phyloP scores from a whole-genome alignment of 2,329 filamentous ascomycete genomes.

The Diaporthe citrichinensis region DNA sequence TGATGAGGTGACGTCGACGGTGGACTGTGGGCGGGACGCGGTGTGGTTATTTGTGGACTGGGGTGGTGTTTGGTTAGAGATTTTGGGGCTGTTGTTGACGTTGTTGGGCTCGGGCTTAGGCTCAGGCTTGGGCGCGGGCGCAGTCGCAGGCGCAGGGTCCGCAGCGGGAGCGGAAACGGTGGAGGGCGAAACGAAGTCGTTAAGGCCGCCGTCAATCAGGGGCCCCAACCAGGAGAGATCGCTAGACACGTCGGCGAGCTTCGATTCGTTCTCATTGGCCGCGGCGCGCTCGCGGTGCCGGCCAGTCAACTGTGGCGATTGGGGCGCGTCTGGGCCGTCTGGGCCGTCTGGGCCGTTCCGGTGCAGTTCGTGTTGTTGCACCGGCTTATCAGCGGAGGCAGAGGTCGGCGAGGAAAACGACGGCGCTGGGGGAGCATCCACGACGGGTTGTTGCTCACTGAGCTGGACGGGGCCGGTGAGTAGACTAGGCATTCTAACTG shows the following conservation, averaged over 20 bases:
- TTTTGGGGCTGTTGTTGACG: conserved; percentile 40
- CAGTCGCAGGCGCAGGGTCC: background rate
- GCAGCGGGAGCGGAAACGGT: conserved; percentile 26
- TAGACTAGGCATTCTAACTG: conserved; percentile 20
- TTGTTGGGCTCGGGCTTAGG: background rate
- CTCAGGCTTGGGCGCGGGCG: background rate
- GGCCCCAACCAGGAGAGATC: conserved; percentile 56
- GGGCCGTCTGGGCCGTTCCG: conserved; percentile 15
- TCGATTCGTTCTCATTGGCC: conserved; percentile 48
- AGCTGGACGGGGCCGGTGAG: conserved; percentile 23
- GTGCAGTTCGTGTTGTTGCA: background rate
- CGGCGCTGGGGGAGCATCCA: background rate
- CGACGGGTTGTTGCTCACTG: background rate
- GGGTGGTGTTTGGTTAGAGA: conserved; percentile 40
- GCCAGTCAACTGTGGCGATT: conserved; percentile 31
- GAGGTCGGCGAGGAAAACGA: conserved; percentile 7
- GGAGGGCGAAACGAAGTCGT: conserved; percentile 34
- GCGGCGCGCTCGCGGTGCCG: conserved; percentile 27
- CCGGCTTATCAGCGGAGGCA: conserved; percentile 8
- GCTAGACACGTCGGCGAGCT: conserved; percentile 58
- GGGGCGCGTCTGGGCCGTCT: conserved; percentile 25
- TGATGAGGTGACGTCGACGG: conserved; percentile 37
- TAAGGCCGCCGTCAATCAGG: conserved; percentile 40
- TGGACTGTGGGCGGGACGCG: conserved; percentile 35
- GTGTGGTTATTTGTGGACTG: conserved; percentile 44